Conservation (phyloP, 2,329 filamentous ascomycete species). For the Cryphonectria carpinicola region DNA sequence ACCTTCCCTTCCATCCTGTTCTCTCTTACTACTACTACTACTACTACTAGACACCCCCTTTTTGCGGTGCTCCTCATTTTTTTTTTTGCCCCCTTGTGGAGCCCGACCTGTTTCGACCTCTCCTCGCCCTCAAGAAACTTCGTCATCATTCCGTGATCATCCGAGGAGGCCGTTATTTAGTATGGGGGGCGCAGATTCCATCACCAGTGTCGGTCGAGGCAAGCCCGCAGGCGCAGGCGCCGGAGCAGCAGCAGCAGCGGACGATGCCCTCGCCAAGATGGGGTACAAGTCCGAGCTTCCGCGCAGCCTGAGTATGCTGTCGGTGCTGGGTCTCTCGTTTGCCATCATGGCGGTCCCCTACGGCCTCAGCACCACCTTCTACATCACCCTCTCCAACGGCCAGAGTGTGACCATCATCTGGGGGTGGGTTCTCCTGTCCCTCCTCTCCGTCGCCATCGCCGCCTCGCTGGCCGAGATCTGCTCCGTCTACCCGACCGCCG, state of each 20-base stretch:
- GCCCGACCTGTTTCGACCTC: not conserved
- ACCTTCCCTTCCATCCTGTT: not conserved
- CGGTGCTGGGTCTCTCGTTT: slow-evolving; percentile 69
- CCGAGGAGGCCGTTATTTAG: not conserved
- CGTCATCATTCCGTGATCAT: not conserved
- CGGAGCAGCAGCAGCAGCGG: slow-evolving; percentile 48
- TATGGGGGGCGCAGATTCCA: slow-evolving; percentile 14
- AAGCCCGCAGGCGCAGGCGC: slow-evolving; percentile 16
- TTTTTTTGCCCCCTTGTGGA: not conserved
- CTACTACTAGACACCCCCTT: not conserved
- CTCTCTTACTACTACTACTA: not conserved
- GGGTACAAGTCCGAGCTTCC: slow-evolving; percentile 71
- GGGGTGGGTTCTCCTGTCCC: slow-evolving; percentile 69
- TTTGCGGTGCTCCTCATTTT: not conserved
- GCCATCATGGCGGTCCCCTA: slow-evolving; percentile 77
- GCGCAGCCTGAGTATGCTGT: slow-evolving; percentile 67
- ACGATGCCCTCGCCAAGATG: slow-evolving; percentile 66
- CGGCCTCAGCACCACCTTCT: slow-evolving; percentile 69
- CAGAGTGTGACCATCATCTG: slow-evolving; percentile 71
- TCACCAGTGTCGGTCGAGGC: slow-evolving; percentile 14
- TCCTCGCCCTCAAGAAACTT: not conserved
- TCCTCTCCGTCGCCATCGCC: slow-evolving; percentile 66
- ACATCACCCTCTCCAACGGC: slow-evolving; percentile 69
- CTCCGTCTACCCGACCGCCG: slow-evolving; percentile 69
- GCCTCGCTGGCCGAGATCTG: slow-evolving; percentile 71